Base-by-base conservation (phyloP, 371 early-diverging fungal species). In the Mucor saturninus region DNA sequence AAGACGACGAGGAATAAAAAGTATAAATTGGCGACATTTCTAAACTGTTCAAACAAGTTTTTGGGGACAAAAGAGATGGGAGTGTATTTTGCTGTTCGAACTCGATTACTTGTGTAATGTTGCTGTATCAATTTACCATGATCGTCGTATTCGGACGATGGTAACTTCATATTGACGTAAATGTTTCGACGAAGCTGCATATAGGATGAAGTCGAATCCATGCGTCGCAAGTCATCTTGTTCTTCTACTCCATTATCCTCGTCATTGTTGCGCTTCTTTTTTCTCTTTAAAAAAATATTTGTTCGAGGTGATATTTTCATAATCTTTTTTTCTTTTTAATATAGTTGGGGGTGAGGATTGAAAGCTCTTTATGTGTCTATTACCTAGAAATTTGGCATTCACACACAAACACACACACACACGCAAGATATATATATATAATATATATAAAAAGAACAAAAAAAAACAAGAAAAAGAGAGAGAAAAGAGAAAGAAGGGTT, bases 11-110 rank as follows among this genome's bases (percentile, higher is more conserved):
- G 85, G 60, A 96, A 87, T 54, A 97, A 74, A 68, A 98, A 98
- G 79, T 95, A 98, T n/a, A 96, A 64, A 73, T 98, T 98, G 65
- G 94, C 94, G 28, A 86, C 79, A 65, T 86, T 86, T 50, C 92
- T 86, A 68, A 96, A 93, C 76, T 98, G 97, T 60, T 93, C 94
- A 69, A 87, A 91, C 26, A 97, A 65, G 64, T 96, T 94, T 71
- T 89, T 88, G 15, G 94, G 94, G 9, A 97, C 39, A 77, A 98
- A 98, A 10, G 90, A 88, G 55, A 84, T 71, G 26, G 88, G 64
- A 38, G 91, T 94, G 75, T 98, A 97, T 72, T 93, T 95, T 21
- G 94, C 89, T 0, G 95, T 93, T 21, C 89, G 83, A 35, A 95
- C 85, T 32, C 83, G 64, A 72, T 94, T 94, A 69, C 82, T 74